Conservation (phyloP, 2,329 filamentous ascomycete genomes). For the Trichoderma cornu-damae region DNA sequence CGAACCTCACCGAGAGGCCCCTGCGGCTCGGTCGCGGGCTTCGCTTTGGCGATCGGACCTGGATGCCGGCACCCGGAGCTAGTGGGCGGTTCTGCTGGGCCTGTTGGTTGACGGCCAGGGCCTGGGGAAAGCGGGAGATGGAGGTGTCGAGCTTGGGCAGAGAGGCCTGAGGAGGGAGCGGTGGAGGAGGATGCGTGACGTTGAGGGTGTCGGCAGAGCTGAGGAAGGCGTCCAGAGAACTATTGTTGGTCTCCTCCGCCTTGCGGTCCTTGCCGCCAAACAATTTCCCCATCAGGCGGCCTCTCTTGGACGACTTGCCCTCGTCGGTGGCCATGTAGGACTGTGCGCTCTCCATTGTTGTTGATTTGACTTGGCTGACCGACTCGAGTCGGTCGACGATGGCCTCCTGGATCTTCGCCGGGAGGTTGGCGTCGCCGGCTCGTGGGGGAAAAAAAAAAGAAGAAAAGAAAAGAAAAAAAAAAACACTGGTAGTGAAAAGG, state of each 20-base stretch:
- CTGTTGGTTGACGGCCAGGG: constrained; percentile 42
- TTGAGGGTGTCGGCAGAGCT: constrained; percentile 51
- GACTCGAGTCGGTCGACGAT: constrained; percentile 13
- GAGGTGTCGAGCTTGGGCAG: constrained; percentile 54
- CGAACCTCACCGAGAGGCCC: constrained; percentile 70
- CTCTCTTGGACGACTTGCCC: constrained; percentile 42
- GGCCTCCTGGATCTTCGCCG: constrained; percentile 20
- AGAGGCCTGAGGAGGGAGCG: constrained; percentile 40
- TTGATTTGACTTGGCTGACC: constrained; percentile 21
- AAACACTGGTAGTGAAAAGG: constrained; percentile 8
- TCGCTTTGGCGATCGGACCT: constrained; percentile 40
- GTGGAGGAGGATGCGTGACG: constrained; percentile 47
- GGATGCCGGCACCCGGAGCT: constrained; percentile 33
- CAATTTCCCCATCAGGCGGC: constrained; percentile 60
- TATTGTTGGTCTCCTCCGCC: constrained; percentile 30
- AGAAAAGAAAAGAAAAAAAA: no score
- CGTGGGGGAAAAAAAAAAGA: no score
- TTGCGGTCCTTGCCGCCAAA: constrained; percentile 43
- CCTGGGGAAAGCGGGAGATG: constrained; percentile 52
- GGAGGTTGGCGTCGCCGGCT: constrained; percentile 15
- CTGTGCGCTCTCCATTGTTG: constrained; percentile 44
- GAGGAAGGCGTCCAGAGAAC: constrained; percentile 54
- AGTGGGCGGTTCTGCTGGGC: constrained; percentile 43
- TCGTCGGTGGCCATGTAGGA: constrained; percentile 35
- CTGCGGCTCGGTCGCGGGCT: constrained; percentile 52